Conservation (phyloP, 148 eudicot species). For the Cornus kousa region DNA sequence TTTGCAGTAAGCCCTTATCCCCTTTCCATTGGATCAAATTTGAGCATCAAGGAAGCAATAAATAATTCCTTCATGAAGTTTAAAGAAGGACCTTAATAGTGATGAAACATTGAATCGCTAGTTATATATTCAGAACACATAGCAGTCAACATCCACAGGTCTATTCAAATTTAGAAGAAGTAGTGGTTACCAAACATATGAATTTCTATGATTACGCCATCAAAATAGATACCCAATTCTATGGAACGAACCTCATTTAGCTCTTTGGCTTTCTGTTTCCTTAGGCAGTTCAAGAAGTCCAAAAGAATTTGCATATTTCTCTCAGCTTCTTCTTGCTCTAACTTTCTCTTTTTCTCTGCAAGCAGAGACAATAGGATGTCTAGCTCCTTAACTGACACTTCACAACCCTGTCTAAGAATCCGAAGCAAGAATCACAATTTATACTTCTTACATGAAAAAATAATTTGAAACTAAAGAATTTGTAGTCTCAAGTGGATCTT, state of each 20-base stretch:
- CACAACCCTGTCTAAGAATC: slow-evolving; percentile 88
- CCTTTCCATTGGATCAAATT: background rate
- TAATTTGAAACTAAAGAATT: slow-evolving; percentile 4
- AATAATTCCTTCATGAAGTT: too few species aligned
- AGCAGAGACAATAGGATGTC: slow-evolving; percentile 63
- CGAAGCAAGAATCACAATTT: slow-evolving; percentile 26
- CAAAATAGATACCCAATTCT: background rate
- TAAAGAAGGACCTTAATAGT: background rate
- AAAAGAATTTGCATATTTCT: slow-evolving; percentile 85
- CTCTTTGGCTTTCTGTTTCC: slow-evolving; percentile 80
- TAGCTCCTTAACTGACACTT: slow-evolving; percentile 79
- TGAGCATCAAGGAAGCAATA: background rate
- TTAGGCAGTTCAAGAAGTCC: slow-evolving; percentile 72
- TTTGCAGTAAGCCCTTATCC: background rate
- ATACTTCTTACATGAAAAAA: slow-evolving; percentile 22
- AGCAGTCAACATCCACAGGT: background rate
- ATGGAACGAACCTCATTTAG: slow-evolving; percentile 64
- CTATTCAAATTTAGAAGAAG: background rate
- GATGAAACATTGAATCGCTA: background rate
- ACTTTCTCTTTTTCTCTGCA: slow-evolving; percentile 76
- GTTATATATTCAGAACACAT: background rate
- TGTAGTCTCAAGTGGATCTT: background rate
- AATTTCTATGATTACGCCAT: background rate
- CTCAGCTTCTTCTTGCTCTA: slow-evolving; percentile 96
- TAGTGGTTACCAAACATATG: background rate